These are phyloP conservation scores for Trichophaea hybrida DNA, from an alignment of 2,329 filamentous ascomycete species.

Conservation along the genomic window DNA sequence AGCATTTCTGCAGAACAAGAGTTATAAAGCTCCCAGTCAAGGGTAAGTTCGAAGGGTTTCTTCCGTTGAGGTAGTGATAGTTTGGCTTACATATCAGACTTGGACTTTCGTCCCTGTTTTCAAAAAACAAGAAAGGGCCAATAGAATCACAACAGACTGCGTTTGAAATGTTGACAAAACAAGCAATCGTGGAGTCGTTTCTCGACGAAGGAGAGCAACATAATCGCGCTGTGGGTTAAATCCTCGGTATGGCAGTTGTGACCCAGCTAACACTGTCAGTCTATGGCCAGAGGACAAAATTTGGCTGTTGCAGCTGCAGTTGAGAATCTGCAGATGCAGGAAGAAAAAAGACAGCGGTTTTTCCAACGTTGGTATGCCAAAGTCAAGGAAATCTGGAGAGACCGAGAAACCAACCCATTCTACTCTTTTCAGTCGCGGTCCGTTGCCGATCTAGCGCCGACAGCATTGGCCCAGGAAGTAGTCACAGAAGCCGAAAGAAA, in stretches of 20 bases:
- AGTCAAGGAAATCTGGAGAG: conserved; percentile 18
- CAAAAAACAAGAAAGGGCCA: conserved; percentile 16
- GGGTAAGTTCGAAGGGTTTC: conserved; percentile 8
- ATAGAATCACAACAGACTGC: conserved; percentile 47
- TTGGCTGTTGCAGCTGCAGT: conserved; percentile 13
- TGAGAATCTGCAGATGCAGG: conserved; percentile 13
- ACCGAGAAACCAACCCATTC: conserved; percentile 78
- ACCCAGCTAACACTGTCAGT: conserved; percentile 7
- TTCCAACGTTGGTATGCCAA: conserved; percentile 13
- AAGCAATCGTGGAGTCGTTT: conserved; percentile 88
- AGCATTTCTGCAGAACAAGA: conserved; percentile 81
- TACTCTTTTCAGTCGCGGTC: conserved; percentile 48
- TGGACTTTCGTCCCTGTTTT: conserved; percentile 19
- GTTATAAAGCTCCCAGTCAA: conserved; percentile 51
- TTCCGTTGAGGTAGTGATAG: background rate
- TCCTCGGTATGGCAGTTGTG: background rate
- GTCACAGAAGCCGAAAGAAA: conserved; percentile 69
- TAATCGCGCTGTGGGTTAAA: conserved; percentile 9
- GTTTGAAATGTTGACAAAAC: conserved; percentile 91
- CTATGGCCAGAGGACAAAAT: conserved; percentile 13
- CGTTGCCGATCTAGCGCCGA: conserved; percentile 24
- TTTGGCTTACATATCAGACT: conserved; percentile 6
- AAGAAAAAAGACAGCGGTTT: conserved; percentile 6
- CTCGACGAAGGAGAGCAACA: conserved; percentile 49
- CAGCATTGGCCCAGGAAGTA: conserved; percentile 68